phyloP scores from a whole-genome alignment of 306 rosid species.

The Glycine soja region DNA sequence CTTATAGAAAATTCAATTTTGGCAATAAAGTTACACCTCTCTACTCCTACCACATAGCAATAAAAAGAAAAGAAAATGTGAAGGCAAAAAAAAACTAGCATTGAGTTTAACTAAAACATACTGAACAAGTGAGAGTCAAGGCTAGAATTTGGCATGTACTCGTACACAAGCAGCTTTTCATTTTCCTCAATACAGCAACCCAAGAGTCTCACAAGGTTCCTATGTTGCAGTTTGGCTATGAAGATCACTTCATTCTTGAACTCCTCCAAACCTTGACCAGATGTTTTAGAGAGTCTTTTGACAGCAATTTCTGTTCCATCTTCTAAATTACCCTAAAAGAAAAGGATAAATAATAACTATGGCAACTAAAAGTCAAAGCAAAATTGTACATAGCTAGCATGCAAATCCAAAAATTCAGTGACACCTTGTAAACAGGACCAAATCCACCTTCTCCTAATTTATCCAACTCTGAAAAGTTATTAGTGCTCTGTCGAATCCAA shows the following conservation, averaged over 20 bases:
- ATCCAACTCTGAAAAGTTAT: constrained; percentile 54
- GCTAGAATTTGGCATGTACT: constrained; percentile 63
- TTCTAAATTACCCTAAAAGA: constrained; percentile 56
- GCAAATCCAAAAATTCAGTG: not conserved
- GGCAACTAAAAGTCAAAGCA: not conserved
- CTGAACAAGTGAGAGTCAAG: constrained; percentile 61
- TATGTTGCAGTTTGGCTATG: constrained; percentile 68
- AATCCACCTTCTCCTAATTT: constrained; percentile 78
- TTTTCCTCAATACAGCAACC: constrained; percentile 63
- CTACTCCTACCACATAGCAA: no score
- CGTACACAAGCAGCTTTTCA: constrained; percentile 71
- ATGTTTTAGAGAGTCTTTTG: constrained; percentile 65
- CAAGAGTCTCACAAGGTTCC: constrained; percentile 69
- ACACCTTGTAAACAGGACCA: constrained; percentile 57
- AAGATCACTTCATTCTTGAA: constrained; percentile 68
- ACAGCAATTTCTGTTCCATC: constrained; percentile 67
- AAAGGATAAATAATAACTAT: not conserved
- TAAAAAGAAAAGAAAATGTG: no score
- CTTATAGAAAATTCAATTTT: no score
- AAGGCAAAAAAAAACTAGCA: not conserved
- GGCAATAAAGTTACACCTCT: no score
- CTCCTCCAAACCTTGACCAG: constrained; percentile 67
- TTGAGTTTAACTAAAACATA: constrained; percentile 31
- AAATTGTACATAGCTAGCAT: not conserved
- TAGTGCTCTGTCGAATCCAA: constrained; percentile 40